These are phyloP conservation scores for Pyrenula aspistea DNA, from an alignment of 495 filamentous ascomycete genomes.

Conservation along the genomic window DNA sequence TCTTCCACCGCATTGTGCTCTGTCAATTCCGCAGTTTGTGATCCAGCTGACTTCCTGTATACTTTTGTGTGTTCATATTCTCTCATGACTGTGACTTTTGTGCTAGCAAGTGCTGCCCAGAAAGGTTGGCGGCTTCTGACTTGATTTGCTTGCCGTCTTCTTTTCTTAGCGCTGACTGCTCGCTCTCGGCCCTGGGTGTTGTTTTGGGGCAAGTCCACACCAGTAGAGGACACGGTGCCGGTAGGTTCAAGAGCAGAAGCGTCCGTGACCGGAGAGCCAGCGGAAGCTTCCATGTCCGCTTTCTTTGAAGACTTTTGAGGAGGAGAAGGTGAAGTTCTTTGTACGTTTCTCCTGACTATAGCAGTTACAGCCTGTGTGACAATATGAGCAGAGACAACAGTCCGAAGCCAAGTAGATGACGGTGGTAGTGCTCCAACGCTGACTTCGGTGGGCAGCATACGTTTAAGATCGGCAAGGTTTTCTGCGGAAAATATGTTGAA, in stretches of 20 bases:
- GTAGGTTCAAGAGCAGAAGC: constrained; percentile 33
- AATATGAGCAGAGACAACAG: constrained; percentile 73
- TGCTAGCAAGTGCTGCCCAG: constrained; percentile 88
- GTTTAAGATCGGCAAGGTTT: constrained; percentile 29
- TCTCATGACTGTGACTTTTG: constrained; percentile 85
- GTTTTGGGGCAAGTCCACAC: constrained; percentile 39
- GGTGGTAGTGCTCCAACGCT: constrained; percentile 27
- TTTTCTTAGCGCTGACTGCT: constrained; percentile 59
- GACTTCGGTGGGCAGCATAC: constrained; percentile 30
- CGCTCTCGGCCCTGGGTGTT: constrained; percentile 42
- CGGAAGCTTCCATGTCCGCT: constrained; percentile 45
- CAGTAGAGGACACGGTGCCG: constrained; percentile 32
- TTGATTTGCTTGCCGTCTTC: constrained; percentile 76
- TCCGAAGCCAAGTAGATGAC: constrained; percentile 47
- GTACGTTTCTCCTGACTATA: constrained; percentile 40
- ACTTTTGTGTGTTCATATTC: constrained; percentile 82
- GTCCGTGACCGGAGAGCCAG: constrained; percentile 27
- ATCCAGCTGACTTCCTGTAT: constrained; percentile 60
- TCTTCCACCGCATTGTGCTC: constrained; percentile 72
- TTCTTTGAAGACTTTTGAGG: constrained; percentile 32
- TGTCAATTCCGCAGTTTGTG: constrained; percentile 70
- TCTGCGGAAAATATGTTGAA: constrained; percentile 33
- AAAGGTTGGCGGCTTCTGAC: constrained; percentile 83
- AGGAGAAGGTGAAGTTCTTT: constrained; percentile 33
- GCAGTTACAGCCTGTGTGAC: constrained; percentile 61